Base-by-base conservation (phyloP, 2,329 filamentous ascomycete genomes). In the Boeremia exigua region DNA sequence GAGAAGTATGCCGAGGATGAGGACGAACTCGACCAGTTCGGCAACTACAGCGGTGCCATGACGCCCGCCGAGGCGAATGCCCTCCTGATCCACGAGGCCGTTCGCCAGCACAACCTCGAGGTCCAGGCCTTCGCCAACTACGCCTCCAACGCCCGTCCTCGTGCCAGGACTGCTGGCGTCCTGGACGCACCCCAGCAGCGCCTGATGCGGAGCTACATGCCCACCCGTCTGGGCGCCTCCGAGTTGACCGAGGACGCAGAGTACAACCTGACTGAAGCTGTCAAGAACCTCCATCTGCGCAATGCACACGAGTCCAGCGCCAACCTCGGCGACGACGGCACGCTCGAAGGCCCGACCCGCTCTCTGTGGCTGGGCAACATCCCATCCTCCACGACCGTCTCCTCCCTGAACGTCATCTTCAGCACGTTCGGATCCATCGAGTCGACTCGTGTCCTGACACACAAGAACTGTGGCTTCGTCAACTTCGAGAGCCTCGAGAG, bases 391-490 rank as follows among this genome's bases (percentile, higher is more conserved):
- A 99, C 95, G 2, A 99, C 95, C 0, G 93, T 95, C 10, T 96
- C 94, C 1, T 98, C 95, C 0, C 80, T 99, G 58, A 92, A 92
- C 54, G 92, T 96, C 62, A 96, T 98, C 79, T 99, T 99, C 80
- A 91, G 91, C 75, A 85, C 88, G n/a, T 96, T 95, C 65, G 95
- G 95, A 9, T 85, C 89, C 3, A 96, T 99, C 60, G 84, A 95
- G 63, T 97, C 94, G 3, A 94, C 92, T 27, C 86, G 95, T 61
- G 95, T 99, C 4, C 82, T 99, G 59, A 98, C 95, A 0, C 92
- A 99, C 81, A 99, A 99, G 83, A 98, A 96, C 77, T 99, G 95
- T 73, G 95, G 94, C 3, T 99, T 99, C 67, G 94, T 99, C 72
- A 99, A 99, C 77, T 99, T 96, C 70, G 92, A 98, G 77, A 88